Evolutionary conservation across 495 filamentous ascomycete genomes (phyloP), one percentile per base, ranked within the genome.

Genomic region (Annulohypoxylon bovei): DNA sequence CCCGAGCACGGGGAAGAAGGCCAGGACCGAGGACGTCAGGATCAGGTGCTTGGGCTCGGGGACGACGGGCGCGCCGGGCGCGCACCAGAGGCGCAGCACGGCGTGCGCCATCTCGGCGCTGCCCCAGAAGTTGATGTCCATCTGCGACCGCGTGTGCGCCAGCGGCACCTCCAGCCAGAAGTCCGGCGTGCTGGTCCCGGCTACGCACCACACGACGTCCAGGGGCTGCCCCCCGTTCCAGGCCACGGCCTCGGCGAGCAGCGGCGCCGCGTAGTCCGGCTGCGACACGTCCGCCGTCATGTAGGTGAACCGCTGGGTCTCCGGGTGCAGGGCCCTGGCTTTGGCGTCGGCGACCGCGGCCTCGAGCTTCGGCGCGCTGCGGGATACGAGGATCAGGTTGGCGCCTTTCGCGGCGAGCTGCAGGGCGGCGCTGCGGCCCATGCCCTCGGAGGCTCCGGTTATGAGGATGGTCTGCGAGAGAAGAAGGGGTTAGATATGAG

Each of bases 41-140:
- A 99, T 87, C 65, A 99, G 82, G 76, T 98, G 95, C 56, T 91
- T 85, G 6, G 89, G 84, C 55, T 80, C 74, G 27, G 81, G 68
- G 27, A 75, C 75, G 5, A 78, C 74, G n/a, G 67, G 71, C 1
- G 77, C 72, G 14, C 79, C 76, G 6, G 89, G 83, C 6, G 79
- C 80, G 46, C 91, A 86, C 86, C 91, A 89, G 49, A 84, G 78
- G 27, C 80, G 82, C 18, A 93, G 78, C 5, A 86, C 79, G 9
- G 87, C 87, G 76, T 96, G 93, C 40, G 94, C 92, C 73, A 94
- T 92, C 76, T 97, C 93, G 42, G 91, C 90, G n/a, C 88, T 88
- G 35, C 93, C 91, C 85, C 91, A 96, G 82, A 93, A 99, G 76
- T 98, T 95, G 42, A 91, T 88, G 76, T 94, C 91, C 89, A 98